These are phyloP conservation scores for Nicotiana undulata DNA, from an alignment of 257 asterid species.

Conservation along the genomic window DNA sequence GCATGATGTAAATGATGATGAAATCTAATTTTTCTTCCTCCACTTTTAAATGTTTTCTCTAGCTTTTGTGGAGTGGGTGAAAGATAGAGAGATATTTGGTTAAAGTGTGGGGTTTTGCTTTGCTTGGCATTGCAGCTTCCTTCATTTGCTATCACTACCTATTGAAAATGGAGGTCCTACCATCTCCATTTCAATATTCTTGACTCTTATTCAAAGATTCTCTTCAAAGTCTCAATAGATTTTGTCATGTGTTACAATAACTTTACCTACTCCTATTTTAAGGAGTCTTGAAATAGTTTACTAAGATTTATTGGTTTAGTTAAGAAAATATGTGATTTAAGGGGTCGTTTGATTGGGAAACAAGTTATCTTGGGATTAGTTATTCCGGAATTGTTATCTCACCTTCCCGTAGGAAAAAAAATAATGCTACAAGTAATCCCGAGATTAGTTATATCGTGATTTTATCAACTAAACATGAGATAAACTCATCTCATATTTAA, in stretches of 20 bases:
- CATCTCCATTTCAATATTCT: constrained; percentile 13
- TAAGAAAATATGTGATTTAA: neutral
- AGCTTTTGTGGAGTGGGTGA: constrained; percentile 8
- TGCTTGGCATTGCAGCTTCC: constrained; percentile 50
- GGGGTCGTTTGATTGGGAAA: too few species aligned
- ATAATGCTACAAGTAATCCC: too few species aligned
- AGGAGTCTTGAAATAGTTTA: neutral
- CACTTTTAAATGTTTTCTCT: neutral
- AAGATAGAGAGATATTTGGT: constrained; percentile 28
- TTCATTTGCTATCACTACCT: constrained; percentile 38
- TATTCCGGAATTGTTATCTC: too few species aligned
- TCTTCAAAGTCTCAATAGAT: neutral
- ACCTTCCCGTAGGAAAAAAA: too few species aligned
- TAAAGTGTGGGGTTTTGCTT: constrained; percentile 31
- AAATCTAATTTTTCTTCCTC: constrained; percentile 20
- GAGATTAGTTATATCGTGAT: too few species aligned
- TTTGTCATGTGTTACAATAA: neutral
- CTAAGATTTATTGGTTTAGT: neutral
- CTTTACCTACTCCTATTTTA: constrained; percentile 2
- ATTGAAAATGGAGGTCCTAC: constrained; percentile 36
- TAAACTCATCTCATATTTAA: too few species aligned
- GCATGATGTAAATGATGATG: neutral
- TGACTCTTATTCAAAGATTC: constrained; percentile 2
- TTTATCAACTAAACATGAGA: too few species aligned
- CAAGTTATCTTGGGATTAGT: too few species aligned